phyloP scores from a whole-genome alignment of 352 stramenopile genomes.

The Pythium angustatum region DNA sequence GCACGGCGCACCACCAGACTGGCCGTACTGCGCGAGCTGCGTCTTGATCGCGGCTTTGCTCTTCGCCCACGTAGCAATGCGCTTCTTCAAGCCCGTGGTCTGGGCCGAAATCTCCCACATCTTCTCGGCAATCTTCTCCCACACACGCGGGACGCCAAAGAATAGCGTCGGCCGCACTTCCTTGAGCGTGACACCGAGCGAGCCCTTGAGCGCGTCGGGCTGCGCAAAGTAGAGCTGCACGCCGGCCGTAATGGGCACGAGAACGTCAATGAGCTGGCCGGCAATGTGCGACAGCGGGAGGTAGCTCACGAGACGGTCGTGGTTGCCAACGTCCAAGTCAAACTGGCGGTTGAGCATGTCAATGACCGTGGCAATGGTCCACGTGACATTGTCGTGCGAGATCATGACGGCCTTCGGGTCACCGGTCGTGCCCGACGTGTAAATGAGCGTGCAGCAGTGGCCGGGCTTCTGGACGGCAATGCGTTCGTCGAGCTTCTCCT shows the following conservation, averaged over 20 bases:
- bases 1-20: slow-evolving; percentile 84
- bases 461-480: slow-evolving; percentile 82
- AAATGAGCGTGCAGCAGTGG: slow-evolving; percentile 92
- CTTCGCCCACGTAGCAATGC: slow-evolving; percentile 91
- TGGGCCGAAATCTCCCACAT: slow-evolving; percentile 82
- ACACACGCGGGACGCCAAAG: slow-evolving; percentile 90
- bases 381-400: slow-evolving; percentile 94
- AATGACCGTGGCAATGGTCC: slow-evolving; percentile 72
- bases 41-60: slow-evolving; percentile 78
- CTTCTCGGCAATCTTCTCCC: slow-evolving; percentile 93
- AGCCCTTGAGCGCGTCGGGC: slow-evolving; percentile 90
- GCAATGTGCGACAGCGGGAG: slow-evolving; percentile 90
- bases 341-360: slow-evolving; percentile 64
- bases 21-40: slow-evolving; percentile 80
- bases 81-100: slow-evolving; percentile 92
- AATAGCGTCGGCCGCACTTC: slow-evolving; percentile 89
- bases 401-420: slow-evolving; percentile 97
- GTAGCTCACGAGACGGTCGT: slow-evolving; percentile 84
- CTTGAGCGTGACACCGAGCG: slow-evolving; percentile 82
- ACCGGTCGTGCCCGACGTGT: slow-evolving; percentile 95
- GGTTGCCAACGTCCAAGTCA: slow-evolving; percentile 55
- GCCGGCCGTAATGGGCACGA: slow-evolving; percentile 65
- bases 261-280: slow-evolving; percentile 87
- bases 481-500: slow-evolving; percentile 65
- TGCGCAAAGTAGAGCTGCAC: slow-evolving; percentile 86